Percentiles rank a stretch among this genome's conserved stretches.
These are phyloP conservation scores for Nakazawaea sp. DNA, from an alignment of 805 yeast genomes.

Conservation along the genomic window DNA sequence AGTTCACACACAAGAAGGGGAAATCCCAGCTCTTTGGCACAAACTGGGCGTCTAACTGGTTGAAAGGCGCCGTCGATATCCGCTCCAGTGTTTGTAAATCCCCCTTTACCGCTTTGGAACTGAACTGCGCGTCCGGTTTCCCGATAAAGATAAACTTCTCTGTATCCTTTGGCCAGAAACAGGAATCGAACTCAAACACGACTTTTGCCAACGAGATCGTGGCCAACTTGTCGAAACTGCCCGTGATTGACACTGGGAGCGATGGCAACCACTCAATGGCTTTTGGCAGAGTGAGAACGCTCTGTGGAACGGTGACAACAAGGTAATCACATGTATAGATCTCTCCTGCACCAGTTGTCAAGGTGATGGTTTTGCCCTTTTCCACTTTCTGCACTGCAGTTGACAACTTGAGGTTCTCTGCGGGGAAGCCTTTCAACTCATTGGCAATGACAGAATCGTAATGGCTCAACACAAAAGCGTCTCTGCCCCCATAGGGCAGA, in stretches of 20 bases:
- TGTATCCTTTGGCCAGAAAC: conserved; percentile 36
- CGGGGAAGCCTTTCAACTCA: conserved; percentile 20
- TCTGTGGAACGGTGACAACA: conserved; percentile 44
- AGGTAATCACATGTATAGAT: conserved; percentile 28
- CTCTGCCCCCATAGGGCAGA: conserved; percentile 23
- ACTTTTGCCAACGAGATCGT: conserved; percentile 42
- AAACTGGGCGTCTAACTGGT: conserved; percentile 1
- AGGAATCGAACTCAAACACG: conserved; percentile 35
- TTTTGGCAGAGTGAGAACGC: conserved; percentile 32
- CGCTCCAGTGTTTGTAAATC: neutral
- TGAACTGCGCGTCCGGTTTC: conserved; percentile 17
- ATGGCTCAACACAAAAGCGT: conserved; percentile 21
- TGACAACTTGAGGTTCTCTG: conserved; percentile 15
- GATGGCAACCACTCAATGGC: conserved; percentile 28
- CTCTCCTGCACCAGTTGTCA: conserved; percentile 15
- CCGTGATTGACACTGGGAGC: conserved; percentile 27
- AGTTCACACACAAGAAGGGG: conserved; percentile 23
- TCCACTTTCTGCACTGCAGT: conserved; percentile 21
- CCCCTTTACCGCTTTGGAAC: neutral
- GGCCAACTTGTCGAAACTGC: conserved; percentile 22
- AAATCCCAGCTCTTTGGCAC: conserved; percentile 20
- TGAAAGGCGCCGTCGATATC: conserved; percentile 5
- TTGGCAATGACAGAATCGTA: conserved; percentile 22
- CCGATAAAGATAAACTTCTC: conserved; percentile 25
- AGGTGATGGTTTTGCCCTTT: conserved; percentile 15